phyloP scores from a whole-genome alignment of 1,284 basidiomycete genomes.

The Pascua guehoae region DNA sequence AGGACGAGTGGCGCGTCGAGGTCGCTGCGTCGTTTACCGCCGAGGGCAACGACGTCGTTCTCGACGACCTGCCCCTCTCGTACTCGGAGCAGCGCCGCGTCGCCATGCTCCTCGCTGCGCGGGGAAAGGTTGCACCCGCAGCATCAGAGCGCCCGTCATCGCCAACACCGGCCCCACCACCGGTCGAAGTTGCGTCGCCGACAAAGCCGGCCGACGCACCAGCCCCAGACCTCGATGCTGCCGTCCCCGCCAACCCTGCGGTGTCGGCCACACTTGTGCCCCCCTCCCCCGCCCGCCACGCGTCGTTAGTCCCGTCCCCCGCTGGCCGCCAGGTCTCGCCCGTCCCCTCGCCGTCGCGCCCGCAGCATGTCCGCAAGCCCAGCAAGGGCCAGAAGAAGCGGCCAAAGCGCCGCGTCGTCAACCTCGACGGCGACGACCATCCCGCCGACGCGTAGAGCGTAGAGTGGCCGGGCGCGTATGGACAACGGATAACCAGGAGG shows the following conservation, averaged over 20 bases:
- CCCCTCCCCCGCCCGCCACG: neutral
- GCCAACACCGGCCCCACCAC: neutral
- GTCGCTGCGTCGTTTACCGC: constrained; percentile 79
- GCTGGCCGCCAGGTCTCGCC: neutral
- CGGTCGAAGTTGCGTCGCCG: neutral
- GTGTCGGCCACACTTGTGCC: neutral
- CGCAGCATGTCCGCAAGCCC: neutral
- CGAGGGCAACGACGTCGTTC: constrained; percentile 61
- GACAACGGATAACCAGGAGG: too few relatives aligned
- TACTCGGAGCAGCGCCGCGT: constrained; percentile 60
- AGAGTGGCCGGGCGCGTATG: too few relatives aligned
- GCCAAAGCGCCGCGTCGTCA: constrained; percentile 10
- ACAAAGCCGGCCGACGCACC: neutral
- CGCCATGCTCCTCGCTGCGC: constrained; percentile 4
- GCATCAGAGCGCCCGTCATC: neutral
- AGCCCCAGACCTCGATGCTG: neutral
- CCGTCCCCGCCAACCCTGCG: neutral
- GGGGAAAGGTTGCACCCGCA: neutral
- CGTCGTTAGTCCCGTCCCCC: neutral
- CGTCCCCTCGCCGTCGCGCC: neutral
- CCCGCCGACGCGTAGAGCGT: too few relatives aligned
- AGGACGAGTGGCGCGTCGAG: constrained; percentile 65
- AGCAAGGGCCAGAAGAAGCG: constrained; percentile 2
- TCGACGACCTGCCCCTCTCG: constrained; percentile 71
- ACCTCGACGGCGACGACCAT: constrained; percentile 7